These are phyloP conservation scores for Apocynum venetum DNA, from an alignment of 257 asterid species.

Conservation along the genomic window DNA sequence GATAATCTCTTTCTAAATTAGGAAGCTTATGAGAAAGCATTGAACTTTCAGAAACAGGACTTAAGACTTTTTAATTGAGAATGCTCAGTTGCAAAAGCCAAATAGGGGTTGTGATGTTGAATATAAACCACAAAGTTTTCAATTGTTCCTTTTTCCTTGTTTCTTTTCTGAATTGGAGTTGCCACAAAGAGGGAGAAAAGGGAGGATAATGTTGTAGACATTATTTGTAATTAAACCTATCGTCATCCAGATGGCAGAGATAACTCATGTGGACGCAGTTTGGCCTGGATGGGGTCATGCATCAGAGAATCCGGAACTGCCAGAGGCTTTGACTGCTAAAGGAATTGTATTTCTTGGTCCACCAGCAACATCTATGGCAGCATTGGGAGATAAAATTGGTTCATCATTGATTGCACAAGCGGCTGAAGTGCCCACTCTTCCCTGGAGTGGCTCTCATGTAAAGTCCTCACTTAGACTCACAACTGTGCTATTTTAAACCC, in stretches of 20 bases:
- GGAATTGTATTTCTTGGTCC: conserved; percentile 92
- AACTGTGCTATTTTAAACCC: conserved; percentile 9
- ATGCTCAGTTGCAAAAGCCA: neutral
- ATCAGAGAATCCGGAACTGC: conserved; percentile 96
- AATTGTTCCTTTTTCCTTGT: neutral
- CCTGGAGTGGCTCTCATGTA: conserved; percentile 99
- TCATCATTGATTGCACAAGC: conserved; percentile 98
- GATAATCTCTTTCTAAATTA: neutral
- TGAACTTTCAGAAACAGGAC: neutral
- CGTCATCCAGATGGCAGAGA: conserved; percentile 87
- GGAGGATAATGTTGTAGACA: neutral
- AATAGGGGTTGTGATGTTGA: neutral
- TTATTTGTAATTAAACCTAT: neutral
- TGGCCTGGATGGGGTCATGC: conserved; percentile 99
- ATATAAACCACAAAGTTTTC: neutral
- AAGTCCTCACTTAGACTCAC: conserved; percentile 19
- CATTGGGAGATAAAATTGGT: conserved; percentile 97
- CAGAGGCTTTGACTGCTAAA: conserved; percentile 83
- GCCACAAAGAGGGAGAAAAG: neutral
- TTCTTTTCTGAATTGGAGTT: conserved; percentile 1
- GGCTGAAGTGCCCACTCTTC: conserved; percentile 97
- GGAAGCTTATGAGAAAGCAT: neutral
- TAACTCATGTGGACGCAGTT: conserved; percentile 94
- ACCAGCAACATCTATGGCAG: conserved; percentile 88
- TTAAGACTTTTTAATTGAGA: neutral